A percentile compares a stretch with the other conserved stretches of the same genome.
Evolutionary conservation across 1,284 basidiomycete species (phyloP).

Genomic region (Apiotrichum laibachii): DNA sequence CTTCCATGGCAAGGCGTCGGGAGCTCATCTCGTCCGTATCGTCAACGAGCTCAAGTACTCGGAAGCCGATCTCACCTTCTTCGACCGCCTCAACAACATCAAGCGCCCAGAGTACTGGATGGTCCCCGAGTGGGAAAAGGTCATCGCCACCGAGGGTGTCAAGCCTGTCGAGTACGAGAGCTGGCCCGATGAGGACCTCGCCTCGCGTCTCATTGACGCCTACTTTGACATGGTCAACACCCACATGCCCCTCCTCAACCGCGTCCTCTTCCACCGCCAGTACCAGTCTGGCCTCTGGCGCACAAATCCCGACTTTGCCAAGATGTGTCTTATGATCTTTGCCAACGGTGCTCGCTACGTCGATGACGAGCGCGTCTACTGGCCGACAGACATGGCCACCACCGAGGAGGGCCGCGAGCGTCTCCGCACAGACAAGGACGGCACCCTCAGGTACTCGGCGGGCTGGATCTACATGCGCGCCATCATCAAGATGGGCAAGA

Average conservation of each 20-base stretch:
- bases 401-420: slow-evolving; percentile 43
- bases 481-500: slow-evolving; percentile 58
- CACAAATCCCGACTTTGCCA: slow-evolving; percentile 63
- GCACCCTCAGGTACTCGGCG: slow-evolving; percentile 55
- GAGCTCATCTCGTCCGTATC: slow-evolving; percentile 62
- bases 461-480: slow-evolving; percentile 76
- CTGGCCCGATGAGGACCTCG: slow-evolving; percentile 58
- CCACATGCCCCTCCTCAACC: slow-evolving; percentile 71
- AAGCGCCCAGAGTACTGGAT: slow-evolving; percentile 48
- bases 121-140: slow-evolving; percentile 49
- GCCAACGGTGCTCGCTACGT: slow-evolving; percentile 69
- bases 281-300: slow-evolving; percentile 61
- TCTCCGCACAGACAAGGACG: slow-evolving; percentile 40
- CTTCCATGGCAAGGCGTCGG: slow-evolving; percentile 71
- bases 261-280: slow-evolving; percentile 66
- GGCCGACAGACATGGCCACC: slow-evolving; percentile 43
- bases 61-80: slow-evolving; percentile 23
- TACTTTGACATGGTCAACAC: slow-evolving; percentile 67
- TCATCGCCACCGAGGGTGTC: slow-evolving; percentile 41
- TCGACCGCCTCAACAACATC: slow-evolving; percentile 32
- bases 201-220: slow-evolving; percentile 61
- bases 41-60: slow-evolving; percentile 64
- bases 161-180: slow-evolving; percentile 38
- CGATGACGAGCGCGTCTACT: slow-evolving; percentile 62
- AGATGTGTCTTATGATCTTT: slow-evolving; percentile 68